Base-by-base conservation (phyloP, 305 asterid genomes). In the Nicotiana rustica region DNA sequence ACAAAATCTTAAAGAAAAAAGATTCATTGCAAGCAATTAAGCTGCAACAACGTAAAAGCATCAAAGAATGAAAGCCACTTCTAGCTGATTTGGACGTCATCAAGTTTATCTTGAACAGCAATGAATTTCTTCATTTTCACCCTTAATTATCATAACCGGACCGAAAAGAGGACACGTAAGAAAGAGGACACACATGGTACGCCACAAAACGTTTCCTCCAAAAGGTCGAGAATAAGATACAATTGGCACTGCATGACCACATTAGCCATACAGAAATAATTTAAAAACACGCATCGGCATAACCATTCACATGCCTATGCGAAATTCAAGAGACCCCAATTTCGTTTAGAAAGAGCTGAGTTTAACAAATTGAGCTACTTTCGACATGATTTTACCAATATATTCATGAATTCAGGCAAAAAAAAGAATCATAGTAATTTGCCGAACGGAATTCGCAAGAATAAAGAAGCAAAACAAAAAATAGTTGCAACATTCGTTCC, bases 1-100 rank as follows among this genome's bases (percentile, higher is more conserved):
- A 49, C 41, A 1, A 3, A 49, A 14, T 73, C 41, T 8, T 6
- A 47, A 17, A 25, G 21, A 25, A 25, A 14, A 73, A 69, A 69
- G n/a, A 69, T 38, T 44, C 15, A 49, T 3, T 49, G 25, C 79
- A 49, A 14, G 44, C 29, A 8, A 25, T 33, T 15, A 71, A 44
- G 78, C 19, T 71, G 78, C 78, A 25, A 73, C 56, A 49, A 73
- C 6, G 17, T 49, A 14, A 49, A 47, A 49, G 21, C 52, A 73
- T 41, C 62, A 73, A 49, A 17, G 25, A 49, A 61, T 5, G 18
- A 49, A 49, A 73, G 25, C 44, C 65, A 52, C 47, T 15, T 52
- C 52, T 4, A 73, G 25, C 18, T 21, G 36, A 49, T 15, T 21
- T 14, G 44, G 49, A 73, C 29, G 19, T 73, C 79, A 21, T 35